Percentiles rank a stretch among this genome's conserved stretches.
phyloP scores from a whole-genome alignment of 2,329 filamentous ascomycete genomes.

The Leptographium lundbergii region DNA sequence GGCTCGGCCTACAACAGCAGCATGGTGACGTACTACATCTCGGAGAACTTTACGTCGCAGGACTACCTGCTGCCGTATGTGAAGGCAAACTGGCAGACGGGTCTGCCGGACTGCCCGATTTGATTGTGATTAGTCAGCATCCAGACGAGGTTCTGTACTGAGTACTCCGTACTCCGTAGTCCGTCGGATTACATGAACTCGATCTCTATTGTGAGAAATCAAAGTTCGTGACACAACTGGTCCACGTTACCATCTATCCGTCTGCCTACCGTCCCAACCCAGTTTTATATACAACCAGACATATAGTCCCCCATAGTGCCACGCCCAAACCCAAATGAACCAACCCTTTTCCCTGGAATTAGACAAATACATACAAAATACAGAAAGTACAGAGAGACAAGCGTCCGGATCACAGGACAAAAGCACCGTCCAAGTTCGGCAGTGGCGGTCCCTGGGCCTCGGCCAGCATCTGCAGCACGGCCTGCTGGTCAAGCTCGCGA shows the following conservation, averaged over 20 bases:
- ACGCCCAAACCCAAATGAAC: no score
- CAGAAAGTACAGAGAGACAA: not conserved
- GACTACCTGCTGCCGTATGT: slow-evolving; percentile 28
- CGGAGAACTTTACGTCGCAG: slow-evolving; percentile 25
- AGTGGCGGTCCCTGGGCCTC: not conserved
- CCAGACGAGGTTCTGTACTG: no score
- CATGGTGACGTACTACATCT: slow-evolving; percentile 26
- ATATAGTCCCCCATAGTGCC: no score
- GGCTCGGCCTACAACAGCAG: slow-evolving; percentile 21
- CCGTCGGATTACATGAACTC: no score
- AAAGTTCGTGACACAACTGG: no score
- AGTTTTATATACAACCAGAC: no score
- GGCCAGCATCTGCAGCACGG: slow-evolving; percentile 6
- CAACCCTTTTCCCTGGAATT: no score
- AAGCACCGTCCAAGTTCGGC: not conserved
- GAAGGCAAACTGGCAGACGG: slow-evolving; percentile 23
- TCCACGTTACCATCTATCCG: no score
- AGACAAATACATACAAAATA: slow-evolving; percentile 2
- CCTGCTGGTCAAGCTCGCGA: slow-evolving; percentile 6
- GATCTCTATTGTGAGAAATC: no score
- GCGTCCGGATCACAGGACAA: not conserved
- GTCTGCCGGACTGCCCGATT: slow-evolving; percentile 21
- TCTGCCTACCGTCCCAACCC: no score
- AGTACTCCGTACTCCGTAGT: no score
- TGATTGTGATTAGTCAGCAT: no score